These are phyloP conservation scores for Dinochytrium kinnereticum DNA, from an alignment of 371 early-diverging fungal genomes.

Conservation along the genomic window DNA sequence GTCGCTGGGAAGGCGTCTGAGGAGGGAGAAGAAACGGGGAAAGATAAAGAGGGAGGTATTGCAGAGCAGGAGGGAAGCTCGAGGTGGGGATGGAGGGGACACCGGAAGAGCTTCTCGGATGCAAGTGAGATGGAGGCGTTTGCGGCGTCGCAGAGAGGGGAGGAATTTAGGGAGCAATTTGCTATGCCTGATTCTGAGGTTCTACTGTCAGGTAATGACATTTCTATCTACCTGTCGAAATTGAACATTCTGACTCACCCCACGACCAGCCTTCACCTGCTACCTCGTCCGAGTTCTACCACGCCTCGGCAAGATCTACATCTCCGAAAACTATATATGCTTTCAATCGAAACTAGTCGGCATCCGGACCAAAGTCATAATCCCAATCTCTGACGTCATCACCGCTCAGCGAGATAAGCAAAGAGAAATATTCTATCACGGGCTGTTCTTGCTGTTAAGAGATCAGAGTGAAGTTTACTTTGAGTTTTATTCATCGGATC, in stretches of 20 bases:
- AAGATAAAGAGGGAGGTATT: background rate
- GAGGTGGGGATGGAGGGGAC: constrained; percentile 16
- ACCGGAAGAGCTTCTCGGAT: constrained; percentile 41
- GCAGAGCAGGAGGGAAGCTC: background rate
- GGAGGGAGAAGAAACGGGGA: background rate
- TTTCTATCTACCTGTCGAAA: constrained; percentile 46
- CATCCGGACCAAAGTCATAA: constrained; percentile 60
- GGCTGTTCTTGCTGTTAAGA: constrained; percentile 48
- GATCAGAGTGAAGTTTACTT: constrained; percentile 53
- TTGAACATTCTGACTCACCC: constrained; percentile 14
- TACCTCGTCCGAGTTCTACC: constrained; percentile 43
- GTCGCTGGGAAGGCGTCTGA: background rate
- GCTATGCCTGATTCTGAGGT: constrained; percentile 65
- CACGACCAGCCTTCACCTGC: constrained; percentile 22
- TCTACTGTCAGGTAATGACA: constrained; percentile 59
- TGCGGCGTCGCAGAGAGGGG: constrained; percentile 19
- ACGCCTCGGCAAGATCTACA: constrained; percentile 68
- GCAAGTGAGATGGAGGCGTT: constrained; percentile 17
- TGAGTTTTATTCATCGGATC: constrained; percentile 55
- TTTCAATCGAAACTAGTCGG: constrained; percentile 71
- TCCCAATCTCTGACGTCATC: constrained; percentile 54
- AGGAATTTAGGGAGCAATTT: constrained; percentile 63
- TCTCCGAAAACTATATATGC: constrained; percentile 69
- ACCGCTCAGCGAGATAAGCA: constrained; percentile 33
- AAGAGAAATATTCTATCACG: constrained; percentile 43